Conservation (phyloP, 2,329 filamentous ascomycete species). For the Davidsoniella eucalypti region DNA sequence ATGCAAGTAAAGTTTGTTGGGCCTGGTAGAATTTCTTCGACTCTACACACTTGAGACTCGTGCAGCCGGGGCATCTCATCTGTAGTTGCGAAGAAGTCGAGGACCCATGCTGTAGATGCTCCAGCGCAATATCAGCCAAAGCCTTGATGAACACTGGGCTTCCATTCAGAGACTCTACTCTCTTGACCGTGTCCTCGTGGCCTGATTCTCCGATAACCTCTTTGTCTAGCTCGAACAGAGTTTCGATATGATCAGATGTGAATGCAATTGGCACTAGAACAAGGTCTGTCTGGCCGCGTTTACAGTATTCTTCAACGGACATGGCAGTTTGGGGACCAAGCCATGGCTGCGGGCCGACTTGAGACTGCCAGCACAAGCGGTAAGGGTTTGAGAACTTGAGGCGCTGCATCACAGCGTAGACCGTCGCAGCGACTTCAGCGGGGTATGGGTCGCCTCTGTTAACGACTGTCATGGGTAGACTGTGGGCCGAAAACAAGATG, state of each 20-base stretch:
- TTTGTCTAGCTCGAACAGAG: constrained; percentile 79
- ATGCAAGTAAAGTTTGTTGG: neutral
- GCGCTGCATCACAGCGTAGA: constrained; percentile 89
- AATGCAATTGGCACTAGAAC: constrained; percentile 91
- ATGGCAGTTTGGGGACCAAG: constrained; percentile 82
- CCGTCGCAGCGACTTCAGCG: constrained; percentile 86
- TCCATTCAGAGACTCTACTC: constrained; percentile 83
- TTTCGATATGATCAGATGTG: constrained; percentile 98
- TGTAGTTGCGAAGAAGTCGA: constrained; percentile 71
- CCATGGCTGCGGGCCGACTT: constrained; percentile 92
- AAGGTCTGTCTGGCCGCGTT: constrained; percentile 81
- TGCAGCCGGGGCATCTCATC: constrained; percentile 83
- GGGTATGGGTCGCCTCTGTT: constrained; percentile 94
- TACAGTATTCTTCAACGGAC: constrained; percentile 76
- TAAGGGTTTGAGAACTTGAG: constrained; percentile 81
- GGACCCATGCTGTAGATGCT: constrained; percentile 53
- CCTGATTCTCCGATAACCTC: constrained; percentile 86
- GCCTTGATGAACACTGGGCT: constrained; percentile 80
- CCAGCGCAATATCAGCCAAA: constrained; percentile 70
- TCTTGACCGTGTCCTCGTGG: constrained; percentile 64
- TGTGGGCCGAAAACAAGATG: constrained; percentile 87
- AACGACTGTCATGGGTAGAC: constrained; percentile 90
- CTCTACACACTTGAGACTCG: constrained; percentile 71
- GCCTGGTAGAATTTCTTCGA: constrained; percentile 49
- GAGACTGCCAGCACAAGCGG: constrained; percentile 91